Evolutionary conservation across 768 basidiomycete genomes (phyloP).

Genomic region (Lentinula sp.): DNA sequence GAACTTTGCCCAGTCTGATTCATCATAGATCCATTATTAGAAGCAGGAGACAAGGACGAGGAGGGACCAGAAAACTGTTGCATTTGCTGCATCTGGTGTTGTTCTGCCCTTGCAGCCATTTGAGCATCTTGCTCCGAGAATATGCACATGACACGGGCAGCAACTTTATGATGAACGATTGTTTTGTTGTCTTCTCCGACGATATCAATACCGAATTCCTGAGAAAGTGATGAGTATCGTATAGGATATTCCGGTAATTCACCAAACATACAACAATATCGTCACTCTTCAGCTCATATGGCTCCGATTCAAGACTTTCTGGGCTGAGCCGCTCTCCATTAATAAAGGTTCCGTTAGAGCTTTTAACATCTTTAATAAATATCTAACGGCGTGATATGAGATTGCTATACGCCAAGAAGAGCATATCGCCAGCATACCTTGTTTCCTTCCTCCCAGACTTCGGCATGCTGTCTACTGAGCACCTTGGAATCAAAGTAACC

Average conservation of each 20-base stretch:
- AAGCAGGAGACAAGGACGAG: conserved; percentile 9
- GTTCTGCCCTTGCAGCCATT: conserved; percentile 64
- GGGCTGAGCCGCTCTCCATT: conserved; percentile 88
- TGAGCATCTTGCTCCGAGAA: conserved; percentile 82
- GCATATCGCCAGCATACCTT: conserved; percentile 47
- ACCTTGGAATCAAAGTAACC: conserved; percentile 97
- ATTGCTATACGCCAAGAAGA: background rate
- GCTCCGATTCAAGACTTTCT: conserved; percentile 88
- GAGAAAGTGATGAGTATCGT: background rate
- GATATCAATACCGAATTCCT: conserved; percentile 99
- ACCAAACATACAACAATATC: conserved; percentile 82
- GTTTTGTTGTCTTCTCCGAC: conserved; percentile 98
- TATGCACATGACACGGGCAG: conserved; percentile 88
- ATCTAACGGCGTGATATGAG: conserved; percentile 51
- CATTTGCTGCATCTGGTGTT: conserved; percentile 50
- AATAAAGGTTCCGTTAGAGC: conserved; percentile 97
- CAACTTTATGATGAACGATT: conserved; percentile 97
- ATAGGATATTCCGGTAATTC: background rate
- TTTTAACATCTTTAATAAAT: conserved; percentile 97
- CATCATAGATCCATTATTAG: conserved; percentile 10
- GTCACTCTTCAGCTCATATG: conserved; percentile 90
- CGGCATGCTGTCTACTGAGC: conserved; percentile 89
- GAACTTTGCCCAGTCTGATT: conserved; percentile 17
- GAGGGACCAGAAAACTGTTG: conserved; percentile 25
- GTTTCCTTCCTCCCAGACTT: conserved; percentile 91